Base-by-base conservation (phyloP, 805 yeast genomes). In the Soucietia sequanensis region DNA sequence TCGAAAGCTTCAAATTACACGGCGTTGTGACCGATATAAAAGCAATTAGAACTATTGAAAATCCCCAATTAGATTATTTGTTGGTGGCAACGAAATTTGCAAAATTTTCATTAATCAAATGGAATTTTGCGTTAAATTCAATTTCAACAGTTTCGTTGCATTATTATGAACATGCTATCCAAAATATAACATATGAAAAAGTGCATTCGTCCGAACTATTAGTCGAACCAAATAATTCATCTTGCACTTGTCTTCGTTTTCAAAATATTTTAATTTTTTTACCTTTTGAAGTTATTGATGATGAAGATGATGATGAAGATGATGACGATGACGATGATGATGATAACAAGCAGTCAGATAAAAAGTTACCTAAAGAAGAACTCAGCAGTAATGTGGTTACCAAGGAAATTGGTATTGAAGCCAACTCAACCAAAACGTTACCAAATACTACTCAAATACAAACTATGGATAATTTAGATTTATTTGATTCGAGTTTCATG, bases 101-200 rank as follows among this genome's bases (percentile, higher is more conserved):
- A 20, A 91, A 91, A 54, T 50, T 89, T 25, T 84, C 95, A 0
- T 60, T 90, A 12, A 59, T 91, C 19, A 70, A 72, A 36, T 93
- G 95, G 86, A 82, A 88, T 48, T 56, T 59, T 4, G 57, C 50
- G 4, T 53, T 48, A n/a, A 68, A 77, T 43, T 48, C 73, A 1
- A 66, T 91, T n/a, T 66, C 73, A 17, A 86, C 96, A 0, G 72
- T 78, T 1, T 84, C 95, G 33, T 64, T 93, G 33, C 99, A 93
- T 61, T 88, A 76, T 54, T 93, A 90, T 57, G 97, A 91, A 48
- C 75, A 78, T 28, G 76, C 77, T 17, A 65, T 88, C 33, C 72
- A 72, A 27, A 65, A 70, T 22, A 49, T 70, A 8, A 70, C 80
- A 2, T 62, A 71, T 31, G 78, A 71, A 34, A 59, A 59, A 50